Base-by-base conservation (phyloP, 306 rosid genomes). In the Dryas octopetala region DNA sequence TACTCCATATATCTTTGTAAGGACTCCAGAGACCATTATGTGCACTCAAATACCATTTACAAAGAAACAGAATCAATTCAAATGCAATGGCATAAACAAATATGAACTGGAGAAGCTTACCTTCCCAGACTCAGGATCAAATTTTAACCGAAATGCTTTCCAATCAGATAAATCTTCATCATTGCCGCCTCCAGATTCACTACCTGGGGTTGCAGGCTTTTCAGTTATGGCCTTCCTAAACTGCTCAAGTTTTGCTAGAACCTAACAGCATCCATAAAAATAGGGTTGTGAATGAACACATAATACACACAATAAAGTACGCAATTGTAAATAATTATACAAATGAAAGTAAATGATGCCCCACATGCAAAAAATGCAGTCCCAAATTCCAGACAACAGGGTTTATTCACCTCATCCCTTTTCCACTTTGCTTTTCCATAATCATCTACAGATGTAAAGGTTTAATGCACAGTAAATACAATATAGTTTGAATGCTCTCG, bases 231-330 rank as follows among this genome's bases (percentile, higher is more conserved):
- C 70, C 54, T 43, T 71, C 85, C 84, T 89, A 78, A 95, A 95
- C 70, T 89, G 87, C 81, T 85, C 91, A 19, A 95, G 96, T 84
- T 87, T 95, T 71, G 90, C 92, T 44, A 94, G 86, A 82, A 88
- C 89, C 98, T 94, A 78, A 63, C 47, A 57, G 28, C 45, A 51
- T 68, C 76, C 65, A 15, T 51, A 71, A 61, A 50, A 64, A 57
- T n/a, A 23, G 19, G 14, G 51, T 73, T 19, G 60, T 66, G 52
- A 51, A 4, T 50, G 58, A 32, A 58, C 14, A 52, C 9, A 51
- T 7, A 45, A n/a, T 19, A 40, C 19, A 16, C 26, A 50, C 32
- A 9, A 54, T 16, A 16, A 28, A 44, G 69, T 11, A 52, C 23
- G 55, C 58, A 17, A 15, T 41, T 16, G 6, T 43, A 46, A 45